Percentiles rank a stretch among this genome's conserved stretches.
These are phyloP conservation scores for Aspergillus asperescens DNA, from an alignment of 495 filamentous ascomycete species.

Conservation along the genomic window DNA sequence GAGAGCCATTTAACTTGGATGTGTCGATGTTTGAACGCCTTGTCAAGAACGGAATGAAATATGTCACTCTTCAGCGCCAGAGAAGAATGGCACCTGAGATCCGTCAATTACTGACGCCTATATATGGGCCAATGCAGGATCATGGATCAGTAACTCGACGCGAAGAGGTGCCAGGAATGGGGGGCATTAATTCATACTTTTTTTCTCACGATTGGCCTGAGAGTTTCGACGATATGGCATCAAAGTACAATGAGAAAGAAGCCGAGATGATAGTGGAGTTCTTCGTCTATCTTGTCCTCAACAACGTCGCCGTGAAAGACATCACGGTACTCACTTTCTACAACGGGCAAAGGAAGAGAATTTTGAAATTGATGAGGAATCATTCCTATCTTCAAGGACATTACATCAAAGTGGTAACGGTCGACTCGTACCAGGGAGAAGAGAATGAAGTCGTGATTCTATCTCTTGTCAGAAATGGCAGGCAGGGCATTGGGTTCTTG, in stretches of 20 bases:
- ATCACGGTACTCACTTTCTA: conserved; percentile 93
- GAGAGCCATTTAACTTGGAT: conserved; percentile 54
- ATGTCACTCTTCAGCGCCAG: conserved; percentile 54
- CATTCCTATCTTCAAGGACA: conserved; percentile 45
- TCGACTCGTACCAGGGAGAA: conserved; percentile 93
- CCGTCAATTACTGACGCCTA: conserved; percentile 54
- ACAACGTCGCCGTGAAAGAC: conserved; percentile 50
- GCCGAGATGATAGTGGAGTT: conserved; percentile 73
- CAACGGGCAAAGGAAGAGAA: conserved; percentile 70
- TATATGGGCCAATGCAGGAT: conserved; percentile 65
- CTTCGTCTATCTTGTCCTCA: conserved; percentile 64
- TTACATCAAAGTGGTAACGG: conserved; percentile 67
- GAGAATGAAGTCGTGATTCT: conserved; percentile 85
- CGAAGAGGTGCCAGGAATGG: conserved; percentile 73
- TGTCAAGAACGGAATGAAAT: conserved; percentile 62
- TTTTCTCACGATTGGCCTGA: conserved; percentile 71
- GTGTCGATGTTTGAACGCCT: conserved; percentile 76
- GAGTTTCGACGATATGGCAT: conserved; percentile 55
- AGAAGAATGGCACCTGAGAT: conserved; percentile 73
- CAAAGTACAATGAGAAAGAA: conserved; percentile 67
- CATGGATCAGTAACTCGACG: conserved; percentile 60
- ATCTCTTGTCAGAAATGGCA: conserved; percentile 75
- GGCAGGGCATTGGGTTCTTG: conserved; percentile 61
- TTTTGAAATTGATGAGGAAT: conserved; percentile 49
- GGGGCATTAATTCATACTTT: conserved; percentile 59